Evolutionary conservation across 768 basidiomycete species (phyloP).

Genomic region (Amanita inopinata): DNA sequence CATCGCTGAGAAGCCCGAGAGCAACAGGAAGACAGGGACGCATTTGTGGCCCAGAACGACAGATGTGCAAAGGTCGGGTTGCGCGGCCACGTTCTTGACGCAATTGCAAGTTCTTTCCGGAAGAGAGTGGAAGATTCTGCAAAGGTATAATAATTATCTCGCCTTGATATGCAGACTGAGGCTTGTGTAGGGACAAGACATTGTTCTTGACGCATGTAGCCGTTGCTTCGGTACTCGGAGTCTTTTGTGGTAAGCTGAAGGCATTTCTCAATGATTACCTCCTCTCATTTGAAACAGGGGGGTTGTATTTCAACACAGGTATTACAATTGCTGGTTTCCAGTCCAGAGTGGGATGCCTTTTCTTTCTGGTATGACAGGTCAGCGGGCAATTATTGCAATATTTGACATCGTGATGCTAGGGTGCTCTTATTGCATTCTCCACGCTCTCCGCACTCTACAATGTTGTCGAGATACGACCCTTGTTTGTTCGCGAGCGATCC

Average conservation of each 20-base stretch:
- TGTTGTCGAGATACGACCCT: slow-evolving; percentile 68
- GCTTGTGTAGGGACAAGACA: slow-evolving; percentile 60
- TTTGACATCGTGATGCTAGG: slow-evolving; percentile 31
- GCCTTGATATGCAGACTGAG: neutral
- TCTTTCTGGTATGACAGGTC: slow-evolving; percentile 64
- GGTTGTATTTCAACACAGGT: slow-evolving; percentile 76
- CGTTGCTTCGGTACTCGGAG: slow-evolving; percentile 65
- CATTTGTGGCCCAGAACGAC: too few relatives aligned
- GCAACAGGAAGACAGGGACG: too few relatives aligned
- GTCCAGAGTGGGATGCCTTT: slow-evolving; percentile 84
- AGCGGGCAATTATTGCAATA: neutral
- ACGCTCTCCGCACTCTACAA: slow-evolving; percentile 86
- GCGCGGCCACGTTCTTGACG: slow-evolving; percentile 78
- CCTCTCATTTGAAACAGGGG: slow-evolving; percentile 36
- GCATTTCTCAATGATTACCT: neutral
- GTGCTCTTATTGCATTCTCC: slow-evolving; percentile 86
- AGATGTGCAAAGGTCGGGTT: slow-evolving; percentile 31
- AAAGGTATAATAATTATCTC: slow-evolving; percentile 32
- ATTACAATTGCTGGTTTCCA: slow-evolving; percentile 89
- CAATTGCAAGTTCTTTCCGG: slow-evolving; percentile 77
- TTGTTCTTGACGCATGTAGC: slow-evolving; percentile 72
- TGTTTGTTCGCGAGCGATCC: slow-evolving; percentile 88
- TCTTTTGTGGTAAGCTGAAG: slow-evolving; percentile 64
- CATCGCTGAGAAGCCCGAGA: neutral
- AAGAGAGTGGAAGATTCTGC: slow-evolving; percentile 78